These are phyloP conservation scores for Boletellus deceptivus DNA, from an alignment of 1,284 basidiomycete species.

Conservation along the genomic window DNA sequence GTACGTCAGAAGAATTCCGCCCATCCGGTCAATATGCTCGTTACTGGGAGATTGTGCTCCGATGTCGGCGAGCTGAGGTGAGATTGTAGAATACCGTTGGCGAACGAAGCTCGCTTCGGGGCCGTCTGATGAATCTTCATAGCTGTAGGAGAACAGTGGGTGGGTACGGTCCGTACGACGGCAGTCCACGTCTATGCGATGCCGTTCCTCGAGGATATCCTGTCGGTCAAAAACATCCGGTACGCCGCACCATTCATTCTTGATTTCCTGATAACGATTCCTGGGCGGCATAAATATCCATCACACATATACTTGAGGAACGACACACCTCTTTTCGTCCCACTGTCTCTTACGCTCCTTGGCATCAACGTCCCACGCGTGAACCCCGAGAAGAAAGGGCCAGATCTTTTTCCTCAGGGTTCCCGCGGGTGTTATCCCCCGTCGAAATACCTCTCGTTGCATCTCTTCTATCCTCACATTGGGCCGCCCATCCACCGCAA, in stretches of 20 bases:
- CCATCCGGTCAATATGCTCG: constrained; percentile 79
- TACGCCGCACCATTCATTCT: constrained; percentile 78
- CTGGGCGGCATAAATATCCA: constrained; percentile 39
- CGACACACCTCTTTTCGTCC: constrained; percentile 62
- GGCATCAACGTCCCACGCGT: constrained; percentile 71
- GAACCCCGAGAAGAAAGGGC: constrained; percentile 87
- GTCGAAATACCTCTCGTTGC: constrained; percentile 71
- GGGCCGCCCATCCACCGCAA: constrained; percentile 66
- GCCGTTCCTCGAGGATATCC: constrained; percentile 82
- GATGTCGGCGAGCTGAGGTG: constrained; percentile 65
- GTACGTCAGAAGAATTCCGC: constrained; percentile 86
- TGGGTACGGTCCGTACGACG: constrained; percentile 94
- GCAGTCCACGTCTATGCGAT: constrained; percentile 94
- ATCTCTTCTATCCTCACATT: constrained; percentile 67
- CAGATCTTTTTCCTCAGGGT: constrained; percentile 71
- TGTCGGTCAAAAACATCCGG: constrained; percentile 76
- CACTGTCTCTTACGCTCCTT: constrained; percentile 55
- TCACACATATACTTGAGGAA: constrained; percentile 3
- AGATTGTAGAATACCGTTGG: constrained; percentile 63
- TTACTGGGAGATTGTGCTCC: constrained; percentile 85
- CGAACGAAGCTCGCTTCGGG: constrained; percentile 51
- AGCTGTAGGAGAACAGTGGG: constrained; percentile 69
- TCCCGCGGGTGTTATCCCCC: constrained; percentile 59
- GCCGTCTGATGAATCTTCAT: constrained; percentile 32
- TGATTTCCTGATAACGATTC: constrained; percentile 65